Percentiles rank a stretch among this genome's conserved stretches.
Conservation (phyloP, 2,329 filamentous ascomycete species). For the Chaetomiaceae sp. region DNA sequence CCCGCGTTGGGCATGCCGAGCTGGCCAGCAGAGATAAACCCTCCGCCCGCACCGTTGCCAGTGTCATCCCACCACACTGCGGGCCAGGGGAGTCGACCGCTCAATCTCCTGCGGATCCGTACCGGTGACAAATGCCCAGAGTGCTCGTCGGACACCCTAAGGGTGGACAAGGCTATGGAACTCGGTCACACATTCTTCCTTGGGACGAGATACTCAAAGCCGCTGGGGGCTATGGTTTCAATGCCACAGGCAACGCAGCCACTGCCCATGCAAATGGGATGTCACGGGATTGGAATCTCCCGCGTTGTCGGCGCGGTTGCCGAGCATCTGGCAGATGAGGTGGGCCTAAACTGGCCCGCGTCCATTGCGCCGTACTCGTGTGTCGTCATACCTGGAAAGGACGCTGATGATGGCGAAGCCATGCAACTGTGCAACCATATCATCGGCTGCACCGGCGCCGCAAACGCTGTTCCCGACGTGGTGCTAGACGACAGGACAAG, state of each 20-base stretch:
- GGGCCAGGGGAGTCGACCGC: constrained; percentile 27
- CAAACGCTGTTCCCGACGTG: constrained; percentile 45
- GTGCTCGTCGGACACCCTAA: constrained; percentile 59
- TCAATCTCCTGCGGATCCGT: constrained; percentile 60
- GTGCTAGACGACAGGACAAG: constrained; percentile 64
- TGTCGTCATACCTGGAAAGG: constrained; percentile 18
- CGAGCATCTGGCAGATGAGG: constrained; percentile 62
- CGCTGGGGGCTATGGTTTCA: constrained; percentile 60
- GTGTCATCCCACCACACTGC: background rate
- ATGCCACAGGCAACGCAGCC: constrained; percentile 21
- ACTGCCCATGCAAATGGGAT: constrained; percentile 81
- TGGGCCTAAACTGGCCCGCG: constrained; percentile 81
- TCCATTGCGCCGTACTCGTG: constrained; percentile 69
- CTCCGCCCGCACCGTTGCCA: background rate
- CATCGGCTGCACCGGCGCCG: background rate
- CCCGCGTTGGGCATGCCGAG: background rate
- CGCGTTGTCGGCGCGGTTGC: constrained; percentile 84
- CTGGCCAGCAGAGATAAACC: constrained; percentile 15
- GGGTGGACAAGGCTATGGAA: constrained; percentile 70
- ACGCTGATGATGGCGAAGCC: constrained; percentile 15
- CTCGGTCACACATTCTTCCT: constrained; percentile 94
- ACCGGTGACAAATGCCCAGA: constrained; percentile 67
- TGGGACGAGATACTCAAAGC: constrained; percentile 77
- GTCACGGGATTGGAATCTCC: constrained; percentile 90
- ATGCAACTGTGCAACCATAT: constrained; percentile 15